Base-by-base conservation (phyloP, 179 eudicot genomes). In the Amaranthus tricolor region DNA sequence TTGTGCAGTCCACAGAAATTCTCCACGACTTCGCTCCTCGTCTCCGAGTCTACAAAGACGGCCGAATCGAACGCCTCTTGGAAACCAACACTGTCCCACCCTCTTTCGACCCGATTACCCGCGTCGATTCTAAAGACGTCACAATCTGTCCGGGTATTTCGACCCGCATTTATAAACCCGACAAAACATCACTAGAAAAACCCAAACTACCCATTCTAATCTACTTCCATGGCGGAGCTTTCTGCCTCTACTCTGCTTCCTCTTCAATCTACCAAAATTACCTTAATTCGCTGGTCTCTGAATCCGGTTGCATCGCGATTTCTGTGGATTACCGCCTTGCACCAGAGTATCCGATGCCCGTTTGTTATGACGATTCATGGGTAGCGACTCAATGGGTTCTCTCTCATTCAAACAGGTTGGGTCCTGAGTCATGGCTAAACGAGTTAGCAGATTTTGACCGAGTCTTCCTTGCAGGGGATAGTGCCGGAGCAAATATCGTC, bases 141-240 rank as follows among this genome's bases (percentile, higher is more conserved):
- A 6, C 63, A 45, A 51, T 85, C 21, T 62, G 76, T 49, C 44
- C 78, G 17, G 72, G 66, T 17, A 56, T 76, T 16, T 78, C 88
- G 6, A 84, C 77, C 77, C 84, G 88, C 13, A 44, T 85, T 72
- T 85, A 47, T 82, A 62, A 77, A 24, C 88, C 88, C 12, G 55
- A 64, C 16, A 47, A 71, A 9, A 53, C 44, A 64, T 60, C 74
- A 11, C 54, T 74, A 8, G 54, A 61, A 40, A 68, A 43, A 24
- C 1, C 76, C 44, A 78, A 77, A 47, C 52, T 85, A 8, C 88
- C 88, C 44, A 19, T 85, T 13, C 21, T 84, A 1, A 64, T 84
- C 66, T 84, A 84, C 77, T 50, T 76, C 72, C 87, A 84, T 50
- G 87, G 87, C 21, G 87, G 87, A 13, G 87, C 83, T 9, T 84